Evolutionary conservation across 441 rosid species (phyloP), one percentile per base, ranked within the genome.

Genomic region (Populus trichocarpa): DNA sequence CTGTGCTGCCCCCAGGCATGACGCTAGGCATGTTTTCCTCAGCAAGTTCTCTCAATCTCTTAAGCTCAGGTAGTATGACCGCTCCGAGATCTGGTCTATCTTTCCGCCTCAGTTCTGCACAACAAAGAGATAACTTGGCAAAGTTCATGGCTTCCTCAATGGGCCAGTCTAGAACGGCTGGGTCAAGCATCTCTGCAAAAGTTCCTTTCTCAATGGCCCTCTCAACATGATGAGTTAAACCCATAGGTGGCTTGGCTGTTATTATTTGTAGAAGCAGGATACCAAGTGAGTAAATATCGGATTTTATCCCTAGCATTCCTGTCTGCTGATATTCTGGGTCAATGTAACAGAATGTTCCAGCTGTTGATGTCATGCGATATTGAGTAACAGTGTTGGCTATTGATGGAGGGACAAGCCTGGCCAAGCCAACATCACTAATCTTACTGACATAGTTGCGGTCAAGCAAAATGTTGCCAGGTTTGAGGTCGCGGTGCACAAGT

Each of bases 321-420:
- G 98, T 92, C 78, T 93, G 96, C 78, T 91, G 99, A 72, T 95
- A 95, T 63, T 95, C 97, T 2, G 99, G 99, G 80, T 95, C 97
- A 66, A 95, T 93, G 83, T 95, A 93, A 76, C 91, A 93, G 83
- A 93, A 89, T 46, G 98, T 95, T 81, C 98, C 97, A 13, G 98
- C 99, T 0, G 97, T 86, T 80, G 98, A 75, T 0, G 99, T 95
- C 93, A 95, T 85, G 71, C 87, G 93, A 61, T 92, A 92, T 78
- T 92, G 98, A 20, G 99, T 93, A 38, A 82, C 90, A 7, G 80
- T 13, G 75, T 90, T 75, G n/a, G 92, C 87, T 30, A 92, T 86
- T 0, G 97, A 86, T 22, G 97, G 91, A 78, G 98, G 99, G 63
- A 95, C 94, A 0, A 95, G 93, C 83, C 99, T 91, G 53, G 99